Percentiles rank a stretch among this genome's conserved stretches.
phyloP scores from a whole-genome alignment of 176 grass and related monocot genomes.

The Secale cereale region DNA sequence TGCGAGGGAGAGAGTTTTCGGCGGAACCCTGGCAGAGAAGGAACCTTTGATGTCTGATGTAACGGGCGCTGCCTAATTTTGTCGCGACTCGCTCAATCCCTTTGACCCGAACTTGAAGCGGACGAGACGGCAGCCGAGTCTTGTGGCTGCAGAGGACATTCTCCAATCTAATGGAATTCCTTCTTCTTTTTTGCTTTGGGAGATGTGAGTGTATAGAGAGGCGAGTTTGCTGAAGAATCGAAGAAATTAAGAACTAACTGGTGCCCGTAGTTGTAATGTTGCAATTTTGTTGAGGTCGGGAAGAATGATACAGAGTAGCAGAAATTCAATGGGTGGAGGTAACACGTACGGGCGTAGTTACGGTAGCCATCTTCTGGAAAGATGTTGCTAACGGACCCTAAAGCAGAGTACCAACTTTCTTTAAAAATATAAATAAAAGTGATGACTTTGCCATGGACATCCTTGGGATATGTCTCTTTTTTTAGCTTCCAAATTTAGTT shows the following conservation, averaged over 20 bases:
- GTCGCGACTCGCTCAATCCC: background rate
- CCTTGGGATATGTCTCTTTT: too few relatives aligned
- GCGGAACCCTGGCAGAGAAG: conserved; percentile 27
- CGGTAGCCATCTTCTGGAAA: too few relatives aligned
- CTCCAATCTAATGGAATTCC: background rate
- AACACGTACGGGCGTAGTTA: background rate
- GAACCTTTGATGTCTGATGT: conserved; percentile 8
- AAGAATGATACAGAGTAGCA: background rate
- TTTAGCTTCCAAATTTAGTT: too few relatives aligned
- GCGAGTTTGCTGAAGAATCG: background rate
- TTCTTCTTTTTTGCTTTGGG: background rate
- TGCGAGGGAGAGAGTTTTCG: conserved; percentile 56
- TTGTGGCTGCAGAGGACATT: background rate
- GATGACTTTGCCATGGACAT: too few relatives aligned
- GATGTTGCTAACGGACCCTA: too few relatives aligned
- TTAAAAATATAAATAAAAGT: too few relatives aligned
- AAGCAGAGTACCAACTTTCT: too few relatives aligned
- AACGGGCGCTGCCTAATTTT: background rate
- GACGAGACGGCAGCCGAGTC: background rate
- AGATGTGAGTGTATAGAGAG: background rate
- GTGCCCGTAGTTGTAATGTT: background rate
- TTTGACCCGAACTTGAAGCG: conserved; percentile 1
- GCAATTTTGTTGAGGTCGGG: conserved; percentile 6
- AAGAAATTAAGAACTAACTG: background rate
- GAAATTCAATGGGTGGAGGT: background rate